phyloP scores from a whole-genome alignment of 2,329 filamentous ascomycete species.

The Colletotrichum sp. region DNA sequence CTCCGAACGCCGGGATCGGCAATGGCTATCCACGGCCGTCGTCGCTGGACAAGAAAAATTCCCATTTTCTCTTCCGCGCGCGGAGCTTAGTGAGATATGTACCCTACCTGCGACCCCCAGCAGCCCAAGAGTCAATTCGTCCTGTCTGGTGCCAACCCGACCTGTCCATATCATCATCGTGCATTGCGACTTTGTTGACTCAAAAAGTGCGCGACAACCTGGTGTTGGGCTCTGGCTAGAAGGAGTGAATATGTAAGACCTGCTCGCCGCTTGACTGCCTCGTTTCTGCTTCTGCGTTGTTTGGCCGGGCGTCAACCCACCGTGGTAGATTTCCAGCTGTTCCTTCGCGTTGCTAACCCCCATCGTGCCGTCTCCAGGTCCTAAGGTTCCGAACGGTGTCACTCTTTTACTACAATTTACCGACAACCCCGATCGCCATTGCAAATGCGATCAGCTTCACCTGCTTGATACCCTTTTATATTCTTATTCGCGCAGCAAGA shows the following conservation, averaged over 20 bases:
- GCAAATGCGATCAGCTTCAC: background rate
- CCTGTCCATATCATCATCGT: background rate
- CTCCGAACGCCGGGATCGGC: constrained; percentile 20
- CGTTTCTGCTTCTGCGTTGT: background rate
- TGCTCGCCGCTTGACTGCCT: background rate
- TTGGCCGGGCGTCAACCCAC: background rate
- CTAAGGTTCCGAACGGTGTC: constrained; percentile 2
- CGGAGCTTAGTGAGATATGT: constrained; percentile 11
- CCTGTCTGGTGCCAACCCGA: background rate
- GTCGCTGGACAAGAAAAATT: constrained; percentile 12
- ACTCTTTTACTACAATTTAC: background rate
- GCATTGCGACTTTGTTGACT: background rate
- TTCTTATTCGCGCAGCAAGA: background rate
- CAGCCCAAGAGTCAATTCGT: background rate
- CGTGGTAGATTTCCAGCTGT: background rate
- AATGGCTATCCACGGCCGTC: constrained; percentile 19
- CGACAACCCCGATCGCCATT: background rate
- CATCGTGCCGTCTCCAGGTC: constrained; percentile 16
- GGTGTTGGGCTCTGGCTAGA: background rate
- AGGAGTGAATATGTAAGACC: constrained; percentile 4
- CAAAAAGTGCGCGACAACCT: background rate
- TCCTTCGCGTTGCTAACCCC: constrained; percentile 23
- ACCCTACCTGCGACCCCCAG: background rate
- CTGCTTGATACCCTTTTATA: background rate
- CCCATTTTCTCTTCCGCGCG: constrained; percentile 19